Conservation (phyloP, 208 protist genomes). For the Phytomonas sp. region DNA sequence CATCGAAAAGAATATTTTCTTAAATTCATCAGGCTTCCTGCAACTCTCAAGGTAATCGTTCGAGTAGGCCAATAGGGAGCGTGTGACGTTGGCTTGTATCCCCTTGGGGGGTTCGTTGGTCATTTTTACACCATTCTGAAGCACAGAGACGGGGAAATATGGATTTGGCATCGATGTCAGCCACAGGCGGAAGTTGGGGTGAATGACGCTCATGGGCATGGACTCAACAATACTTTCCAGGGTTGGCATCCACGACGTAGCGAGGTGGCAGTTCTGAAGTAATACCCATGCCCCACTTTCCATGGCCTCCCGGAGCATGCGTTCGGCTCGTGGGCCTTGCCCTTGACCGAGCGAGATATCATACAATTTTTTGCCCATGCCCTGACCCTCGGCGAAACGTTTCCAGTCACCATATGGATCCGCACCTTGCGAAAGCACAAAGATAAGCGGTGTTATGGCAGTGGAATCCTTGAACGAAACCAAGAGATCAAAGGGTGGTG, state of each 20-base stretch:
- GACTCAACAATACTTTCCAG: slow-evolving; percentile 95
- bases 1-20: slow-evolving; percentile 95
- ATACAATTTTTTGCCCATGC: slow-evolving; percentile 92
- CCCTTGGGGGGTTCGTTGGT: slow-evolving; percentile 99
- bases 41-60: slow-evolving; percentile 84
- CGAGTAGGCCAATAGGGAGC: slow-evolving; percentile 75
- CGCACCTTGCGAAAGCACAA: slow-evolving; percentile 97
- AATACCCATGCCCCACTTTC: slow-evolving; percentile 94
- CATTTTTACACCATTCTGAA: slow-evolving; percentile 98
- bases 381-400: slow-evolving; percentile 95
- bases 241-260: slow-evolving; percentile 96
- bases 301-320: slow-evolving; percentile 90
- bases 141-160: slow-evolving; percentile 96
- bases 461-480: slow-evolving; percentile 92
- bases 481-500: slow-evolving; percentile 94
- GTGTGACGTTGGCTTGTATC: slow-evolving; percentile 93
- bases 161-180: slow-evolving; percentile 96
- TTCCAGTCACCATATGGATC: slow-evolving; percentile 95
- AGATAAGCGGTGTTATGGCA: slow-evolving; percentile 93
- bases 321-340: slow-evolving; percentile 95
- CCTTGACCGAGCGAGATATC: slow-evolving; percentile 97
- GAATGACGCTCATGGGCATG: slow-evolving; percentile 66
- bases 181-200: slow-evolving; percentile 97
- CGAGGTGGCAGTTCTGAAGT: slow-evolving; percentile 98
- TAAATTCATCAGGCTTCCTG: slow-evolving; percentile 84